These are phyloP conservation scores for Pythium sp. DNA, from an alignment of 352 stramenopile species.

Conservation along the genomic window DNA sequence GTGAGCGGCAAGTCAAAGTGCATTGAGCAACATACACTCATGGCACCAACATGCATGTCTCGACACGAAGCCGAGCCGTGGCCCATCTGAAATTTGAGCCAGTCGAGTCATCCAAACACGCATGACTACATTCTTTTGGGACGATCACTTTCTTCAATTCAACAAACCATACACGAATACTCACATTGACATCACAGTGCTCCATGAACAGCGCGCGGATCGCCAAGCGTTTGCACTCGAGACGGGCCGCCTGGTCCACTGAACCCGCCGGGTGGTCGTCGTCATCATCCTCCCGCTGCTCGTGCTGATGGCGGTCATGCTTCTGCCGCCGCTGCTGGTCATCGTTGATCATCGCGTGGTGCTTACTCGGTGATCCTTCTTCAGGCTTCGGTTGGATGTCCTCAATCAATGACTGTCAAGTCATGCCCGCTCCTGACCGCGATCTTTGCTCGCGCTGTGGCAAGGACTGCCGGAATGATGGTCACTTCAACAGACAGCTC, in stretches of 20 bases:
- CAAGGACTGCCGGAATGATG: neutral
- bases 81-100: neutral
- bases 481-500: neutral
- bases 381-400: conserved; percentile 3
- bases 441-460: neutral
- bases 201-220: neutral
- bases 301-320: neutral
- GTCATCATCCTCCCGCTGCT: neutral
- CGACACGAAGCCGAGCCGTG: neutral
- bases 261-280: neutral
- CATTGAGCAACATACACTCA: too few species aligned
- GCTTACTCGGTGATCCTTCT: neutral
- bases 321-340: neutral
- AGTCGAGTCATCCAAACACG: neutral
- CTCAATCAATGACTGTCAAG: neutral
- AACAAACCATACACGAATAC: neutral
- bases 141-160: neutral
- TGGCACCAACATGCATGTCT: too few species aligned
- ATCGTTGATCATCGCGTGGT: neutral
- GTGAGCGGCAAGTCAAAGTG: too few species aligned
- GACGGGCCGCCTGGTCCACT: neutral
- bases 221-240: neutral
- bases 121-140: neutral
- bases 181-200: neutral
- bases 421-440: neutral